Percentiles rank a stretch among this genome's conserved stretches.
These are phyloP conservation scores for Luzula sylvatica DNA, from an alignment of 176 grass and related monocot species.

Conservation along the genomic window DNA sequence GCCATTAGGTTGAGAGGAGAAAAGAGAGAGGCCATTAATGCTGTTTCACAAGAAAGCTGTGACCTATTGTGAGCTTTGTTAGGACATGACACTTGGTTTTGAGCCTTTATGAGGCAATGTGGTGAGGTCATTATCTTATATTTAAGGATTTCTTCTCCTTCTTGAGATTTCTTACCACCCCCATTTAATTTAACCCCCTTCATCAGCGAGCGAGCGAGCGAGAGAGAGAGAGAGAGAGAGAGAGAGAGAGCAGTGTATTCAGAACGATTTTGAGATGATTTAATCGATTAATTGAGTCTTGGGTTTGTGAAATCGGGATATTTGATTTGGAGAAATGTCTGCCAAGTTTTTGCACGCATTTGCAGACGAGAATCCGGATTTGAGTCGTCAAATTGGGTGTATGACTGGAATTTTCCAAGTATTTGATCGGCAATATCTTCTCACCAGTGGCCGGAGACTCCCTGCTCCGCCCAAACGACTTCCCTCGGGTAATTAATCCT, in stretches of 20 bases:
- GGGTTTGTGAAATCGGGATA: background rate
- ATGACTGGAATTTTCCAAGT: constrained; percentile 84
- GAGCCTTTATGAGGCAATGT: constrained; percentile 14
- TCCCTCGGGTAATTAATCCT: constrained; percentile 11
- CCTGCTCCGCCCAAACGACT: background rate
- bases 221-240: too few species aligned
- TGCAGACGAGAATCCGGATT: constrained; percentile 50
- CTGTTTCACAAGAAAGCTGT: constrained; percentile 15
- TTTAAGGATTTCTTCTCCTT: constrained; percentile 3
- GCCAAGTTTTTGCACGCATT: constrained; percentile 65
- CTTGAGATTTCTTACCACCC: background rate
- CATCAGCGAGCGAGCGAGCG: too few species aligned
- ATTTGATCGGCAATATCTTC: constrained; percentile 65
- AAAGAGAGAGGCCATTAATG: constrained; percentile 17
- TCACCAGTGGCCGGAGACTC: constrained; percentile 24
- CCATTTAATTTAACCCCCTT: background rate
- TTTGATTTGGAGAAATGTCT: constrained; percentile 37
- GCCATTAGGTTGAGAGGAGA: constrained; percentile 4
- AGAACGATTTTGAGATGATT: constrained; percentile 1
- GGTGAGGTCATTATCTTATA: background rate
- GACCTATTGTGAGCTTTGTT: background rate
- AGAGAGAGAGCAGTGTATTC: background rate
- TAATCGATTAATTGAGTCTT: background rate
- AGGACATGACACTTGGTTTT: background rate
- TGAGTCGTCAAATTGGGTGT: constrained; percentile 70